Conservation (phyloP, 192 early-diverging fungal species). For the Linnemannia zychae region DNA sequence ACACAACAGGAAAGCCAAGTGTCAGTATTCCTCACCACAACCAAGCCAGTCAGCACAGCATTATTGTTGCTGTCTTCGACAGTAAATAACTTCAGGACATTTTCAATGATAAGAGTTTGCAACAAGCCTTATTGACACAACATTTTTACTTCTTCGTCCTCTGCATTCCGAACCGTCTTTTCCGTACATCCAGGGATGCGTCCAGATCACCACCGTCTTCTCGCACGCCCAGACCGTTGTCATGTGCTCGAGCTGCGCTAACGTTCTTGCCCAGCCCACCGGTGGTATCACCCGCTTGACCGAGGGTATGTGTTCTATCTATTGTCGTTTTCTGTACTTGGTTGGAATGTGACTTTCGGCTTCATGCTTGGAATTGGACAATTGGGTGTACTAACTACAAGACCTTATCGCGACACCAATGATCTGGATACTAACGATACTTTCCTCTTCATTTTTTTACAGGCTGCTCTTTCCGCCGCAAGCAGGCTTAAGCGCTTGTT, state of each 20-base stretch:
- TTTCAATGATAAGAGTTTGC: background rate
- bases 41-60: background rate
- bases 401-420: background rate
- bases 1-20: background rate
- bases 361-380: background rate
- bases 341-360: background rate
- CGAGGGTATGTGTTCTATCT: conserved; percentile 73
- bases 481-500: conserved; percentile 57
- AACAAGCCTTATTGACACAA: background rate
- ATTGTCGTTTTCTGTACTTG: background rate
- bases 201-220: conserved; percentile 99
- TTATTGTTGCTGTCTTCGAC: background rate
- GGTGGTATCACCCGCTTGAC: conserved; percentile 98
- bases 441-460: conserved; percentile 5
- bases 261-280: conserved; percentile 98
- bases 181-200: conserved; percentile 75
- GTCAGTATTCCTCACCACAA: background rate
- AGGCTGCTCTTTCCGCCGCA: conserved; percentile 60
- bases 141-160: background rate
- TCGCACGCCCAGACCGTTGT: conserved; percentile 99
- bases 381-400: background rate
- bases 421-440: background rate
- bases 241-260: conserved; percentile 94
- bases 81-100: background rate
- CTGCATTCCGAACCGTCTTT: background rate